Evolutionary conservation across 225 moss, liverwort and hornwort genomes (phyloP).

Genomic region (Bryoerythrophyllum caledonicum): DNA sequence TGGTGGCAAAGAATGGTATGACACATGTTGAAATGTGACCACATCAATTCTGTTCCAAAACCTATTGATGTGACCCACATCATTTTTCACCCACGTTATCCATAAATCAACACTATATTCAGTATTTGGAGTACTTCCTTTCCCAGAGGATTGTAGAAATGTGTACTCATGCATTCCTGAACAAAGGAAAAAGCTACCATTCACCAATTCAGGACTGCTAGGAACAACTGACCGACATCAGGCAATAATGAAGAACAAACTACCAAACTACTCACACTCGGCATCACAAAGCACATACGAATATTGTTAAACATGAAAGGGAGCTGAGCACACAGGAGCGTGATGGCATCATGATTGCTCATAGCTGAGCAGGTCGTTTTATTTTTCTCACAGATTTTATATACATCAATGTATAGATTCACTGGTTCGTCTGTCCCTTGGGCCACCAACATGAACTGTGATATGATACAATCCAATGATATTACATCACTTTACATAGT

Average conservation of each 20-base stretch:
- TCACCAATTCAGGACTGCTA: too few species aligned
- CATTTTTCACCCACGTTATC: too few species aligned
- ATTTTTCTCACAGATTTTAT: slow-evolving; percentile 26
- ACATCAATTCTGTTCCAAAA: too few species aligned
- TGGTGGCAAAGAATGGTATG: too few species aligned
- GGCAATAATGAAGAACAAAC: not conserved
- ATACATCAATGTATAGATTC: slow-evolving; percentile 29
- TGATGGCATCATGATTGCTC: slow-evolving; percentile 12
- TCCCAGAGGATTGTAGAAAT: too few species aligned
- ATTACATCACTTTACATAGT: slow-evolving; percentile 12
- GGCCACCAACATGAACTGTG: slow-evolving; percentile 23
- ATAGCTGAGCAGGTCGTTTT: slow-evolving; percentile 27
- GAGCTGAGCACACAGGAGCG: not conserved
- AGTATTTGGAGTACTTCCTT: too few species aligned
- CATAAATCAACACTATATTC: too few species aligned
- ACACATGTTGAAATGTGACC: too few species aligned
- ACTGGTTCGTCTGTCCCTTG: slow-evolving; percentile 8
- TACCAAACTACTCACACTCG: not conserved
- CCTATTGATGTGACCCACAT: too few species aligned
- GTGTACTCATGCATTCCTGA: not conserved
- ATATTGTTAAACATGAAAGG: not conserved
- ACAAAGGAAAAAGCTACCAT: not conserved
- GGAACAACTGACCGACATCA: not conserved
- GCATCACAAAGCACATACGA: not conserved
- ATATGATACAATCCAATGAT: slow-evolving; percentile 41